Evolutionary conservation across 768 basidiomycete genomes (phyloP).

Genomic region (Psilocybe subaeruginosa): DNA sequence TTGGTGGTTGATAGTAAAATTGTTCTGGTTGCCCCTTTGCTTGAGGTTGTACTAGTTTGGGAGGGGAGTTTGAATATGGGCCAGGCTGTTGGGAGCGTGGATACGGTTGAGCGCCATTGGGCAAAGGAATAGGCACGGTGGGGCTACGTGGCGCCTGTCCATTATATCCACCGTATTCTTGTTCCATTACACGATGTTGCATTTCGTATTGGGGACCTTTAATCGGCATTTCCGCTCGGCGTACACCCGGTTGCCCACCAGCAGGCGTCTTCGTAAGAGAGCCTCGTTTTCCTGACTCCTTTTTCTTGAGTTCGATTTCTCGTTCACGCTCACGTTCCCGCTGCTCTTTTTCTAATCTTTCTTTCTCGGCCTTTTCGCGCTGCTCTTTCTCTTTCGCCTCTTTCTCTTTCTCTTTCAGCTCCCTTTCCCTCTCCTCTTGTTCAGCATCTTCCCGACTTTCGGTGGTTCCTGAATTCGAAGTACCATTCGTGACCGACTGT

Average conservation of each 20-base stretch:
- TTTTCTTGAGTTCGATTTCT: conserved; percentile 61
- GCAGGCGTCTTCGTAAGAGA: conserved; percentile 70
- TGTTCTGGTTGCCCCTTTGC: conserved; percentile 33
- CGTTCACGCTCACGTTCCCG: conserved; percentile 50
- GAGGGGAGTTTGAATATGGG: conserved; percentile 28
- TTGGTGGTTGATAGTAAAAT: conserved; percentile 37
- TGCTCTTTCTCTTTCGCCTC: conserved; percentile 40
- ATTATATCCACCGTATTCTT: conserved; percentile 69
- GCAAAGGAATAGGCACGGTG: conserved; percentile 18
- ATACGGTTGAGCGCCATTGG: conserved; percentile 26
- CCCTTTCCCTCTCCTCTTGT: conserved; percentile 42
- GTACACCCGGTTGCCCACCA: conserved; percentile 49
- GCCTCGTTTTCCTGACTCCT: conserved; percentile 51
- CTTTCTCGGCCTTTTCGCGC: conserved; percentile 49
- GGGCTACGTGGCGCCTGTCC: conserved; percentile 36
- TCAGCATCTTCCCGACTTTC: conserved; percentile 32
- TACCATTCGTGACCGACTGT: conserved; percentile 25
- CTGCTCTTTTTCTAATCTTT: conserved; percentile 43
- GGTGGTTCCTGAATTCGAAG: conserved; percentile 30
- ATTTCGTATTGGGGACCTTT: conserved; percentile 91
- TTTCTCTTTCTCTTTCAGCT: conserved; percentile 33
- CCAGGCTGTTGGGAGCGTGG: conserved; percentile 29
- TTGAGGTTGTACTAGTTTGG: conserved; percentile 19
- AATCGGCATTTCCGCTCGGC: conserved; percentile 85
- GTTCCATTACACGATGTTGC: conserved; percentile 92